These are phyloP conservation scores for Fusarium setosum DNA, from an alignment of 2,329 filamentous ascomycete species.

Conservation along the genomic window DNA sequence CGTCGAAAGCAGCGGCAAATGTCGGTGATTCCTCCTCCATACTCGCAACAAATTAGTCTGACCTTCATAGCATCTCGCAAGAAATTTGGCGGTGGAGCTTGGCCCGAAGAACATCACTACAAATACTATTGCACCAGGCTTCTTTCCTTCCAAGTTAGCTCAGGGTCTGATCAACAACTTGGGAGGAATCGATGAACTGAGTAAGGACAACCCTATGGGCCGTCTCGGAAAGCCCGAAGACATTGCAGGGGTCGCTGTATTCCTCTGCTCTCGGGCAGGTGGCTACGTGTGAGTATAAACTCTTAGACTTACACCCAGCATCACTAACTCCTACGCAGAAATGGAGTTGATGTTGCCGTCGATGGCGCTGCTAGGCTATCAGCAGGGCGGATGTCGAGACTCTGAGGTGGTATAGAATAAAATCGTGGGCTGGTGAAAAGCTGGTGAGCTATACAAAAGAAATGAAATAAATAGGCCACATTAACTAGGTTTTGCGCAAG, in stretches of 20 bases:
- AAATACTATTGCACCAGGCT: conserved; percentile 75
- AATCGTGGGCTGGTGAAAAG: no score
- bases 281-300: conserved; percentile 58
- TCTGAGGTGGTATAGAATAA: conserved; percentile 20
- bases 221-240: conserved; percentile 68
- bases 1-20: conserved; percentile 73
- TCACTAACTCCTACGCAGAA: conserved; percentile 38
- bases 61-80: conserved; percentile 62
- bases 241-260: conserved; percentile 70
- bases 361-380: conserved; percentile 48
- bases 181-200: conserved; percentile 66
- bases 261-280: conserved; percentile 62
- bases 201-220: conserved; percentile 63
- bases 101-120: conserved; percentile 73
- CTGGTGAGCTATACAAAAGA: no score
- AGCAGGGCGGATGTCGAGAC: conserved; percentile 42
- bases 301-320: not conserved
- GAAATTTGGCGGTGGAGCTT: conserved; percentile 76
- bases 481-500: no score
- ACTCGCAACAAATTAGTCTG: not conserved
- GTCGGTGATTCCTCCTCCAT: conserved; percentile 37
- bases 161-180: conserved; percentile 70
- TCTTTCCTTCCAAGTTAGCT: conserved; percentile 77
- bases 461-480: no score
- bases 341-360: conserved; percentile 50